phyloP scores from a whole-genome alignment of 106 monocot species.

The Allium cepa region DNA sequence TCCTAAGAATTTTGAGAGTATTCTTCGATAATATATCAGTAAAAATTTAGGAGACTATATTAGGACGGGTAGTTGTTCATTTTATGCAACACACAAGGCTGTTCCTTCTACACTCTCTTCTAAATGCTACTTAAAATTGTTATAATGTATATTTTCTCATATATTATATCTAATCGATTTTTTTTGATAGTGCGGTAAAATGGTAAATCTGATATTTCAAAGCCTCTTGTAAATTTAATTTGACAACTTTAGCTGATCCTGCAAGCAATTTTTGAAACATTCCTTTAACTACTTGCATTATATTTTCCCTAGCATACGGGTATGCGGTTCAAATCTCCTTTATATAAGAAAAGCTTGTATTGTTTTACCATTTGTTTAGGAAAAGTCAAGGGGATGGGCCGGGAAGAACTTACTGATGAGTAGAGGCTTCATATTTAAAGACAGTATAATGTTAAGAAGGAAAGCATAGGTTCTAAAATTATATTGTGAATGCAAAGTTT shows the following conservation, averaged over 20 bases:
- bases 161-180: too few species aligned
- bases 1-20: slow-evolving; percentile 80
- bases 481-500: slow-evolving; percentile 14
- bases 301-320: too few species aligned
- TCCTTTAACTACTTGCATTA: too few species aligned
- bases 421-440: slow-evolving; percentile 5
- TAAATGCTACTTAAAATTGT: neutral
- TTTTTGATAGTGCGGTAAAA: slow-evolving; percentile 23
- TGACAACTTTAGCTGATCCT: neutral
- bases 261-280: too few species aligned
- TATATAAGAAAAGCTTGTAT: too few species aligned
- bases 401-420: slow-evolving; percentile 18
- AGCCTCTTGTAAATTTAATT: neutral
- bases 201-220: slow-evolving; percentile 11
- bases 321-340: too few species aligned
- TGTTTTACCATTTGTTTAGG: slow-evolving; percentile 22
- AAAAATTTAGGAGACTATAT: neutral
- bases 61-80: too few species aligned
- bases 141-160: too few species aligned
- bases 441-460: slow-evolving; percentile 43
- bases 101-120: too few species aligned
- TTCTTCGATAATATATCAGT: slow-evolving; percentile 85
- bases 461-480: slow-evolving; percentile 48
- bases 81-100: slow-evolving; percentile 17
- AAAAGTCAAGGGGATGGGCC: slow-evolving; percentile 17